phyloP scores from a whole-genome alignment of 768 basidiomycete genomes.

The Xerocomus brunneocitrinus region DNA sequence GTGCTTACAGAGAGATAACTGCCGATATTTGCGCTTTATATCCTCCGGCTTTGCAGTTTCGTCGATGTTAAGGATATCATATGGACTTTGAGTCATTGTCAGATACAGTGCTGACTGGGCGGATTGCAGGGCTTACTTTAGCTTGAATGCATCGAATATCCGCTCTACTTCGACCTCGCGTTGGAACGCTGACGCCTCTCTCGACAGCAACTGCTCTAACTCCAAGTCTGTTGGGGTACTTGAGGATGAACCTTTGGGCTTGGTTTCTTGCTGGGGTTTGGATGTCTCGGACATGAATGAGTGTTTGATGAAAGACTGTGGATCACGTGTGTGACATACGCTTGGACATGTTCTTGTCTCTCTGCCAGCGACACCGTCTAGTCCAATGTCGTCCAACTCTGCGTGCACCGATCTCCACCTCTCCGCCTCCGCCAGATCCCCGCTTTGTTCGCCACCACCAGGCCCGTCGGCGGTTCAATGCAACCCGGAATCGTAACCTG shows the following conservation, averaged over 20 bases:
- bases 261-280: conserved; percentile 12
- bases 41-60: conserved; percentile 69
- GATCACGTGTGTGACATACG: conserved; percentile 1
- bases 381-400: neutral
- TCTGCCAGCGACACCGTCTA: neutral
- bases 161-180: conserved; percentile 87
- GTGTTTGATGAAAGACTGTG: neutral
- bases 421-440: neutral
- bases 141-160: conserved; percentile 90
- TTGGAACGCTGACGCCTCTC: conserved; percentile 82
- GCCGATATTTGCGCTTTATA: conserved; percentile 85
- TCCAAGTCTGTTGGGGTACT: conserved; percentile 41
- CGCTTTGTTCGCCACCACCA: conserved; percentile 22
- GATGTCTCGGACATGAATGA: conserved; percentile 24
- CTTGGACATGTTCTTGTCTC: conserved; percentile 5
- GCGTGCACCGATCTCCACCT: neutral
- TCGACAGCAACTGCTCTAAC: conserved; percentile 72
- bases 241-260: conserved; percentile 6
- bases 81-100: conserved; percentile 56
- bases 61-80: conserved; percentile 86
- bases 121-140: conserved; percentile 63
- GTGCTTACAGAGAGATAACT: conserved; percentile 76
- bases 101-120: neutral
- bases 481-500: conserved; percentile 63
- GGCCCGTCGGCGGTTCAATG: conserved; percentile 41